phyloP scores from a whole-genome alignment of 495 filamentous ascomycete genomes.

The Talaromyces liani region DNA sequence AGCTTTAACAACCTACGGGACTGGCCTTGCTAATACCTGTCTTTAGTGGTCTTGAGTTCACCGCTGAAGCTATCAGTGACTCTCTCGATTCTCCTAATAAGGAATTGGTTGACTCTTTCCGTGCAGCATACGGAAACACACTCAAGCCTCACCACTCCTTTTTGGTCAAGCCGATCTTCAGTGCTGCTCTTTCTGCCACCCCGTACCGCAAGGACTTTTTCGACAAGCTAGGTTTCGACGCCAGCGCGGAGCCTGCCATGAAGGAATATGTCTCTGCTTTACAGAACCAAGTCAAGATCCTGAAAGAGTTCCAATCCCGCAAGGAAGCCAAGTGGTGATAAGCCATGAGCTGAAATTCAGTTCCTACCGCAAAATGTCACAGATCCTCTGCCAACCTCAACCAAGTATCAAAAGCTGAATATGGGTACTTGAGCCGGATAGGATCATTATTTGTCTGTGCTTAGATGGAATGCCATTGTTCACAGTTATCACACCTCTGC shows the following conservation, averaged over 20 bases:
- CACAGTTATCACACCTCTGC: not conserved
- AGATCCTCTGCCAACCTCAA: not conserved
- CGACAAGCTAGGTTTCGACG: conserved; percentile 65
- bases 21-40: not conserved
- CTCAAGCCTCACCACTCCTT: conserved; percentile 88
- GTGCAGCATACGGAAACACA: conserved; percentile 69
- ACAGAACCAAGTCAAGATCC: conserved; percentile 63
- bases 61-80: conserved; percentile 68
- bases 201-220: conserved; percentile 92
- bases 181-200: conserved; percentile 81
- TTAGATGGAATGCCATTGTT: not conserved
- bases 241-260: conserved; percentile 47
- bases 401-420: not conserved
- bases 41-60: conserved; percentile 84
- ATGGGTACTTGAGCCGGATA: not conserved
- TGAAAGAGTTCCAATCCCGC: conserved; percentile 63
- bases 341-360: not conserved
- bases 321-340: conserved; percentile 66
- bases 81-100: conserved; percentile 58
- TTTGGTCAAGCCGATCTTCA: conserved; percentile 82
- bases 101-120: conserved; percentile 83
- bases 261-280: conserved; percentile 64
- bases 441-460: not conserved
- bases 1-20: conserved; percentile 7
- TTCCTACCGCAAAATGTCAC: not conserved